A percentile compares a stretch with the other conserved stretches of the same genome.
These are phyloP conservation scores for Sphenostylis stenocarpa DNA, from an alignment of 306 rosid genomes.

Conservation along the genomic window DNA sequence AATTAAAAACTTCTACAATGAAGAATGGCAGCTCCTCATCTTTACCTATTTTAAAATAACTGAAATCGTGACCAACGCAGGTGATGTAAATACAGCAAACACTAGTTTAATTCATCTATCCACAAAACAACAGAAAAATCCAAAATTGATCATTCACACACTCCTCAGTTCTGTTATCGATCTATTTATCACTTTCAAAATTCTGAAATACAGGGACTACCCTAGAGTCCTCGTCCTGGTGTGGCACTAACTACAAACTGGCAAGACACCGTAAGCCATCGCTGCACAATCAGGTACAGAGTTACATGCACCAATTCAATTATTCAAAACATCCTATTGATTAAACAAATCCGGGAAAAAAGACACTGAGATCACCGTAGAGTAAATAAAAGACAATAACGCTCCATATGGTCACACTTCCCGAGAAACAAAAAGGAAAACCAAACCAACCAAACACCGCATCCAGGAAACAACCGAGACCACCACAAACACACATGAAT, in stretches of 20 bases:
- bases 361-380: neutral
- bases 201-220: neutral
- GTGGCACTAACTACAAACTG: conserved; percentile 22
- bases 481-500: neutral
- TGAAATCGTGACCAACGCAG: neutral
- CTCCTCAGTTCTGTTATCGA: conserved; percentile 3
- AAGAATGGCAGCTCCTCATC: neutral
- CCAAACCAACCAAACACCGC: conserved; percentile 16
- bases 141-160: neutral
- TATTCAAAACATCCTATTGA: neutral
- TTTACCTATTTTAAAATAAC: neutral
- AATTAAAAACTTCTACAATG: neutral
- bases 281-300: conserved; percentile 4
- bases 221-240: neutral
- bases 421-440: conserved; percentile 22
- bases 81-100: neutral
- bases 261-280: neutral
- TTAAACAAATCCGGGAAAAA: neutral
- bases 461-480: conserved; percentile 14
- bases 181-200: neutral
- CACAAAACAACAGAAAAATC: neutral
- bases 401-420: conserved; percentile 33
- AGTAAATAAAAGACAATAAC: conserved; percentile 15
- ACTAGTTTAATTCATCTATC: neutral
- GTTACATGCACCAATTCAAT: conserved; percentile 21